These are phyloP conservation scores for Pestalotiopsis fici DNA, from an alignment of 2,329 filamentous ascomycete species.

Conservation along the genomic window DNA sequence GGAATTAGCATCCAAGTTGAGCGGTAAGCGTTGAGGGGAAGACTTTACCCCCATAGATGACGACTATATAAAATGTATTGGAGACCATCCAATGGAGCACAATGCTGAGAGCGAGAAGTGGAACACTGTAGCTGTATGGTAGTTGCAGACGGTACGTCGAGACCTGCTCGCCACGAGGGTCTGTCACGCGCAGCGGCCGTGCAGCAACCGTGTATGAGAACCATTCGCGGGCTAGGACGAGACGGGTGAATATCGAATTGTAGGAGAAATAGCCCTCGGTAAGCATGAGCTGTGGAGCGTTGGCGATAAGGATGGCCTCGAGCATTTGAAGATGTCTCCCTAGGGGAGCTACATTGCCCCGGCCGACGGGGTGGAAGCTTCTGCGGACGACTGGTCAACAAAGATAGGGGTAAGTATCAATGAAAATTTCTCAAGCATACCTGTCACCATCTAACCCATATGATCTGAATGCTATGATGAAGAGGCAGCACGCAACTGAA, in stretches of 20 bases:
- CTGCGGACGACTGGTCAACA: too few relatives aligned
- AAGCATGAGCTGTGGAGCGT: constrained; percentile 20
- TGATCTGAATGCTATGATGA: too few relatives aligned
- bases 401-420: too few relatives aligned
- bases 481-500: too few relatives aligned
- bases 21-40: too few relatives aligned
- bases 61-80: constrained; percentile 19
- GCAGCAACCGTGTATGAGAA: constrained; percentile 12
- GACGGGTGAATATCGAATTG: constrained; percentile 19
- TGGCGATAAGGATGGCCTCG: constrained; percentile 16
- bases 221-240: constrained; percentile 21
- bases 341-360: too few relatives aligned
- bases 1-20: too few relatives aligned
- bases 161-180: constrained; percentile 17
- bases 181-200: constrained; percentile 14
- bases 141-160: constrained; percentile 24
- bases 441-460: too few relatives aligned
- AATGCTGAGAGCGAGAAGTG: constrained; percentile 15
- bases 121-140: constrained; percentile 22
- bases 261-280: constrained; percentile 22
- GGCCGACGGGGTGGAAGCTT: too few relatives aligned
- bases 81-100: constrained; percentile 22
- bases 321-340: too few relatives aligned
- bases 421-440: too few relatives aligned
- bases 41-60: too few relatives aligned